Percentiles rank a stretch among this genome's conserved stretches.
phyloP scores from a whole-genome alignment of 1,284 basidiomycete genomes.

The Porodaedalea pini region DNA sequence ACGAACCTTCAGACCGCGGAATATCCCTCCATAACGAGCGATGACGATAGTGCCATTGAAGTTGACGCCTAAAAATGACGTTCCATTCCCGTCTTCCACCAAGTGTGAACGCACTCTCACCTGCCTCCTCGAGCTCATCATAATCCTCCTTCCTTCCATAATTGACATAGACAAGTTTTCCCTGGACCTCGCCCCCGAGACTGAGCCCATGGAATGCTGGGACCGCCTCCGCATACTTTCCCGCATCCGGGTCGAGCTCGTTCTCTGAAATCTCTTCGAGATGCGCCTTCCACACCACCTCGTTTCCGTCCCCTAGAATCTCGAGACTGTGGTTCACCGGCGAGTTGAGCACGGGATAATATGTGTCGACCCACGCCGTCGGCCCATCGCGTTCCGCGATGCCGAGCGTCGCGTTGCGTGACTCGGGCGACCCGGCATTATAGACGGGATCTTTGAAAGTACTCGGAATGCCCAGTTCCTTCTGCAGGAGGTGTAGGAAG shows the following conservation, averaged over 20 bases:
- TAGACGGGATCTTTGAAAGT: conserved; percentile 50
- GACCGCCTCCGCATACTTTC: conserved; percentile 52
- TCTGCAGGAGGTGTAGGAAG: conserved; percentile 60
- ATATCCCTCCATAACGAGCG: conserved; percentile 75
- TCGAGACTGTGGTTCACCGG: conserved; percentile 60
- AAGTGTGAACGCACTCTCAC: not conserved
- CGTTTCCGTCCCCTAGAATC: conserved; percentile 53
- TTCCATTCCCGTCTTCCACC: not conserved
- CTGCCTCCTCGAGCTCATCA: conserved; percentile 15
- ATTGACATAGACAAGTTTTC: conserved; percentile 77
- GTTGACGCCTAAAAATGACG: conserved; percentile 52
- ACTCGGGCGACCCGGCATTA: conserved; percentile 59
- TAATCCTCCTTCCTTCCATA: conserved; percentile 65
- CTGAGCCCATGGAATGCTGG: conserved; percentile 73
- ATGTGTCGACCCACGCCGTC: conserved; percentile 74
- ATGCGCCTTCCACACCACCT: conserved; percentile 61
- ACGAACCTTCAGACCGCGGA: conserved; percentile 79
- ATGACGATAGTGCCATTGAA: conserved; percentile 80
- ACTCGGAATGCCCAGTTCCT: conserved; percentile 50
- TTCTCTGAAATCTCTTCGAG: conserved; percentile 61
- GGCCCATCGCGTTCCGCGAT: conserved; percentile 47
- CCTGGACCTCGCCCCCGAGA: conserved; percentile 59
- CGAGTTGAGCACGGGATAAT: conserved; percentile 82
- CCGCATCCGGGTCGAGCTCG: conserved; percentile 58
- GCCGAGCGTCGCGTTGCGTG: conserved; percentile 60